These are phyloP conservation scores for Styphnolobium japonicum DNA, from an alignment of 306 rosid genomes.

Conservation along the genomic window DNA sequence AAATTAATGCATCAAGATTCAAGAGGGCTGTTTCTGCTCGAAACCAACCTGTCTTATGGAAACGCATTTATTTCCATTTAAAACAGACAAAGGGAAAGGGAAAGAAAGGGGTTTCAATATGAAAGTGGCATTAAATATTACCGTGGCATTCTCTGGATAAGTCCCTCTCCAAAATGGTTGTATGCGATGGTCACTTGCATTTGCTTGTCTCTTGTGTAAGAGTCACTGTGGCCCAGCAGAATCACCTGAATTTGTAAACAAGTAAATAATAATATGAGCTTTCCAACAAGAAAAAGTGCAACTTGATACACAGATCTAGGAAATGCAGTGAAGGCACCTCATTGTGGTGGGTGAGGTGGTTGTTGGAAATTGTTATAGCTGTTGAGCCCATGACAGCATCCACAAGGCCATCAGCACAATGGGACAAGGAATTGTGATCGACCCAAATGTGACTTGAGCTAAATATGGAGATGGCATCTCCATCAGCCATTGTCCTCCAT, in stretches of 20 bases:
- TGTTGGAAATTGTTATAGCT: slow-evolving; percentile 90
- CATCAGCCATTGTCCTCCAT: slow-evolving; percentile 99
- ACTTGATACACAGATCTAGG: background rate
- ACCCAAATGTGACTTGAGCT: slow-evolving; percentile 97
- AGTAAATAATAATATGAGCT: slow-evolving; percentile 4
- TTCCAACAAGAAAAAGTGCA: background rate
- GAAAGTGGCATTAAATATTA: slow-evolving; percentile 32
- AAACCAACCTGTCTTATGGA: slow-evolving; percentile 19
- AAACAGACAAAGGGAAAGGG: background rate
- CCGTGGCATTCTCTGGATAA: slow-evolving; percentile 99
- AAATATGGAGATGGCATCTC: slow-evolving; percentile 87
- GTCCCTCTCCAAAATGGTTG: slow-evolving; percentile 99
- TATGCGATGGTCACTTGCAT: slow-evolving; percentile 99
- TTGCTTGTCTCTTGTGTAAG: slow-evolving; percentile 83
- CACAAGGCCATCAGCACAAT: slow-evolving; percentile 95
- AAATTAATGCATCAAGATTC: slow-evolving; percentile 25
- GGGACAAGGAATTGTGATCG: slow-evolving; percentile 90
- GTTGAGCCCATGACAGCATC: slow-evolving; percentile 99
- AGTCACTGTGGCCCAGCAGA: slow-evolving; percentile 93
- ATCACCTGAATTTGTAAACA: slow-evolving; percentile 68
- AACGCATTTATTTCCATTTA: slow-evolving; percentile 20
- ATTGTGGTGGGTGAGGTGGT: slow-evolving; percentile 97
- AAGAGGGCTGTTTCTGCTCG: slow-evolving; percentile 13
- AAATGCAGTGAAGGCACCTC: slow-evolving; percentile 53
- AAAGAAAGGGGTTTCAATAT: slow-evolving; percentile 4